Evolutionary conservation across 305 asterid species (phyloP), one percentile per base, ranked within the genome.

Genomic region (Solanum hybrid): DNA sequence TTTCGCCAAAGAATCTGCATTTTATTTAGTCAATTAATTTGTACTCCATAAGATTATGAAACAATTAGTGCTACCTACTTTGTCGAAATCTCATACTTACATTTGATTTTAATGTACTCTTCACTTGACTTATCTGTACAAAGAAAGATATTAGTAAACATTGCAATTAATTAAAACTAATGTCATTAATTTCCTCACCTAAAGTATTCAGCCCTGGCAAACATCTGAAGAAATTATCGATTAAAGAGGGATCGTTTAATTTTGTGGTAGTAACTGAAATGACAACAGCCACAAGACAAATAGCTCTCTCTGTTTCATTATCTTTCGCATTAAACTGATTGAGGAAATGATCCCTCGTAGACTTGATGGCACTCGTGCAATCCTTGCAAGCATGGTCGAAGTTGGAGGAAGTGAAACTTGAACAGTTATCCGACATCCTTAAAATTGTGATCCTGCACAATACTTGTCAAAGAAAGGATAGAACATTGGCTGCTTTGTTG

Each of bases 211-310:
- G 92, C 87, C 91, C 94, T 76, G 97, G 94, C 92, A 95, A 93
- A 92, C 98, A 96, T 72, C 94, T 90, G 87, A 90, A 91, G 90
- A 95, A 92, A 82, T 93, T 94, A 78, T 90, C 93, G 7, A 84
- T 27, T 19, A 15, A 82, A 72, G 93, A 79, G 38, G 91, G 72
- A 42, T 88, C 87, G 13, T 93, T 91, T 85, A 72, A 56, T 71
- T 88, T 90, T 34, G 90, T 79, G 78, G 95, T 95, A 29, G 93
- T 90, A 78, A 94, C 89, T 7, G 96, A 90, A 85, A 93, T 91
- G 60, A 96, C 89, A 72, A 93, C 36, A 38, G 95, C 93, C 45
- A 93, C 94, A 76, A 91, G 79, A 89, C 98, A 96, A 8, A 89
- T 89, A 29, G 93, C 91, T 86, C 85, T 93, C 88, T 94, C 97